Base-by-base conservation (phyloP, 2,329 filamentous ascomycete species). In the Epichloe gansuensis region DNA sequence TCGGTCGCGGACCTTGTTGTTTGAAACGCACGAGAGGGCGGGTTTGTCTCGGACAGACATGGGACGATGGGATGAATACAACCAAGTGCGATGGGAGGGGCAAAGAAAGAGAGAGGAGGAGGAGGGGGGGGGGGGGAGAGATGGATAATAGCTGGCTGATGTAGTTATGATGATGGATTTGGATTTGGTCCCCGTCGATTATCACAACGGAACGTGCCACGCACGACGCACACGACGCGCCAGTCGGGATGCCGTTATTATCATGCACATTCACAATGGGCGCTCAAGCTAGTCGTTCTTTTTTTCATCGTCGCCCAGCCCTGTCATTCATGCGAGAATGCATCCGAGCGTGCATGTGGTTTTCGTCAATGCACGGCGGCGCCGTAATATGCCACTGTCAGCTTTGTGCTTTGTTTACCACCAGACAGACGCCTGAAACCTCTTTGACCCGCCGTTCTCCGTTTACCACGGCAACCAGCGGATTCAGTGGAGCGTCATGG, bases 381-480 rank as follows among this genome's bases (percentile, higher is more conserved):
- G 5, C 11, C 31, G 9, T 21, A 21, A 21, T 21, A 21, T 21
- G 31, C 31, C 9, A 31, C 31, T 31, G 31, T 31, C 3, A 11
- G 27, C 27, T 31, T 11, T 31, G 31, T 31, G 31, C 31, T 31
- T 31, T 31, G 31, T 31, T 31, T 31, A 2, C 31, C 31, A 31
- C 8, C 31, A 31, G 27, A 5, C n/a, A 0, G n/a, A 41, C 39
- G 15, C 39, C 39, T 21, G 17, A 43, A 17, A 21, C 17, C 13
- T 1, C 41, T 5, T 21, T 23, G 8, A 12, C 27, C 23, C 6
- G 13, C 21, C 13, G 36, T 36, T 36, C 17, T 36, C 57, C 54
- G 60, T 54, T 56, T 53, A 50, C 53, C 59, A 56, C 48, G 53
- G 59, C 53, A 57, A 57, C 58, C 57, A 56, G 57, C 52, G 57